Evolutionary conservation across 805 yeast genomes (phyloP).

Genomic region (Kodamaea neixiangensis): DNA sequence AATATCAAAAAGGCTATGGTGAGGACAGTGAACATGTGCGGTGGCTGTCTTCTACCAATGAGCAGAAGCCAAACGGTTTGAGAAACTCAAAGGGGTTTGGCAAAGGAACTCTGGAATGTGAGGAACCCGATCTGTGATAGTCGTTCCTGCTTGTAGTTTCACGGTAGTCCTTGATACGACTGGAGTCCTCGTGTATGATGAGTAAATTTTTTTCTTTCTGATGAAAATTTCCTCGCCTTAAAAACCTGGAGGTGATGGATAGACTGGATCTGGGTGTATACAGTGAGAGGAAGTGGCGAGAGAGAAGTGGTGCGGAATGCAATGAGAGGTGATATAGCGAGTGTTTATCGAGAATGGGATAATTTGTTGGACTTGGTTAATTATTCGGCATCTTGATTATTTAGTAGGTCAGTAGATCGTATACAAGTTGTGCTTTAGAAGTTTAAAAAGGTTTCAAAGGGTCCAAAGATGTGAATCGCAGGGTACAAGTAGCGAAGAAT

Average conservation of each 20-base stretch:
- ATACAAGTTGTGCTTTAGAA: too few relatives aligned
- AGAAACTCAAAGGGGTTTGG: background rate
- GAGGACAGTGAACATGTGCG: slow-evolving; percentile 2
- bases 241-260: too few relatives aligned
- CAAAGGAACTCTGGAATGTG: background rate
- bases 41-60: background rate
- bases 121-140: background rate
- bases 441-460: too few relatives aligned
- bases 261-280: background rate
- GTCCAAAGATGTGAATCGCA: too few relatives aligned
- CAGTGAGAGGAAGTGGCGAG: background rate
- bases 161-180: background rate
- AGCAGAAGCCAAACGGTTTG: background rate
- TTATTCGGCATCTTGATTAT: too few relatives aligned
- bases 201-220: background rate
- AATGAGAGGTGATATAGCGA: too few relatives aligned
- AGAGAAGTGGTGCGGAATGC: background rate
- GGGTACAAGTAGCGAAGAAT: too few relatives aligned
- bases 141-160: background rate
- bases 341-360: too few relatives aligned
- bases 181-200: background rate
- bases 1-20: slow-evolving; percentile 1
- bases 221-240: background rate
- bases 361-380: too few relatives aligned
- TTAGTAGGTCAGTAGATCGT: too few relatives aligned